A percentile compares a stretch with the other conserved stretches of the same genome.
phyloP scores from a whole-genome alignment of 192 early-diverging fungal species.

The Coemansia sp. region DNA sequence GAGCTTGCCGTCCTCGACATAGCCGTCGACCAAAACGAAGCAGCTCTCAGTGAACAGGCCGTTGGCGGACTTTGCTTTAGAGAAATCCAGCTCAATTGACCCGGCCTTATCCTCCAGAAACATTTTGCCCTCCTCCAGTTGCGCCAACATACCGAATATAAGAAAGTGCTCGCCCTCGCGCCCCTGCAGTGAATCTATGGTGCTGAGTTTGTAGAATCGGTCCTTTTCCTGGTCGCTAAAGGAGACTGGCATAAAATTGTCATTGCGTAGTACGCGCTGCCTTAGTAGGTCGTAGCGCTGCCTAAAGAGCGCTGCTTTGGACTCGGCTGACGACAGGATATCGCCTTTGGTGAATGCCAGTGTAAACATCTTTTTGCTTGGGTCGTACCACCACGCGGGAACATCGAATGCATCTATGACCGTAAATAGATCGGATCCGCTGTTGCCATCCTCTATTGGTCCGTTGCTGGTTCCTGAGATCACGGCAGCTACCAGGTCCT shows the following conservation, averaged over 20 bases:
- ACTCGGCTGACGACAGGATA: slow-evolving; percentile 61
- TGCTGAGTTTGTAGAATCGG: slow-evolving; percentile 47
- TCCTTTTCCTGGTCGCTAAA: slow-evolving; percentile 53
- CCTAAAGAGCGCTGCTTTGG: slow-evolving; percentile 66
- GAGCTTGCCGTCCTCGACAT: slow-evolving; percentile 70
- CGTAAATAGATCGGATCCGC: slow-evolving; percentile 25
- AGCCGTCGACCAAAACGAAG: slow-evolving; percentile 84
- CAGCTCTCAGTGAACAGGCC: slow-evolving; percentile 85
- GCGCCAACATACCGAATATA: slow-evolving; percentile 86
- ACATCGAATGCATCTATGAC: slow-evolving; percentile 75
- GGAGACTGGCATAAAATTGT: slow-evolving; percentile 68
- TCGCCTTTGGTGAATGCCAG: slow-evolving; percentile 26
- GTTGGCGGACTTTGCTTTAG: slow-evolving; percentile 43
- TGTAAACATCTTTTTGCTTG: slow-evolving; percentile 64
- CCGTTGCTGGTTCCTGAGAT: slow-evolving; percentile 24
- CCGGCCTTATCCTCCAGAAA: slow-evolving; percentile 83
- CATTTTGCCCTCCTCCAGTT: slow-evolving; percentile 73
- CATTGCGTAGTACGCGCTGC: slow-evolving; percentile 79
- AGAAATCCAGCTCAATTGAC: slow-evolving; percentile 72
- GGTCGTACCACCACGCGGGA: slow-evolving; percentile 66
- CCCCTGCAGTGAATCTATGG: slow-evolving; percentile 79
- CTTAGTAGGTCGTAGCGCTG: slow-evolving; percentile 77
- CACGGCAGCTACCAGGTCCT: slow-evolving; percentile 31
- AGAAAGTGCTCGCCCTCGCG: slow-evolving; percentile 64
- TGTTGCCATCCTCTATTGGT: background rate